These are phyloP conservation scores for Zea luxurians DNA, from an alignment of 176 grass and related monocot genomes.

Conservation along the genomic window DNA sequence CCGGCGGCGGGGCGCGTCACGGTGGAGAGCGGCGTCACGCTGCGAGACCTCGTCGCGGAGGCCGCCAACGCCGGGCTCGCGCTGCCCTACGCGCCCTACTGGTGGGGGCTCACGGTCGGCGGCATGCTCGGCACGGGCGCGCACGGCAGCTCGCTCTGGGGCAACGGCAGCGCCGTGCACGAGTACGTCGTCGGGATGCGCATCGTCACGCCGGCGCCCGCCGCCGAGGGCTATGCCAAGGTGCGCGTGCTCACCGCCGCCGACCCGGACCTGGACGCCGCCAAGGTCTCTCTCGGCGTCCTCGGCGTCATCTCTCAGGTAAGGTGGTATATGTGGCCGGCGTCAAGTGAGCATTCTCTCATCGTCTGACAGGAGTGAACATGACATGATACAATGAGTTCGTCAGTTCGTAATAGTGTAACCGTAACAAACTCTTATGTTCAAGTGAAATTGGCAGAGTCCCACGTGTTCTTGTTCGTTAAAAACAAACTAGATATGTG, in stretches of 20 bases:
- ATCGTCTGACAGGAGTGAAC: too few species aligned
- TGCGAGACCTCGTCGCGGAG: constrained; percentile 46
- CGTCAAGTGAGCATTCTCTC: too few species aligned
- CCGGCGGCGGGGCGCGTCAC: constrained; percentile 13
- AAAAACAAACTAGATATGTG: too few species aligned
- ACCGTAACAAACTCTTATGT: too few species aligned
- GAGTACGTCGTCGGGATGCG: constrained; percentile 77
- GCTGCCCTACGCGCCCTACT: constrained; percentile 71
- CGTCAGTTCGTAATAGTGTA: too few species aligned
- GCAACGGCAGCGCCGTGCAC: constrained; percentile 75
- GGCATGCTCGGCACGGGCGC: constrained; percentile 71
- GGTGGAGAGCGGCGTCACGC: constrained; percentile 59
- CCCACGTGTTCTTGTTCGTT: too few species aligned
- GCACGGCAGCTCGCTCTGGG: constrained; percentile 79
- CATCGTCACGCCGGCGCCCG: constrained; percentile 60
- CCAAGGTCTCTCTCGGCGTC: constrained; percentile 84
- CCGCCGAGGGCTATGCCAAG: constrained; percentile 48
- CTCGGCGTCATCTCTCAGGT: constrained; percentile 84
- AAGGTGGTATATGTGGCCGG: too few species aligned
- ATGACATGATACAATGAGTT: too few species aligned
- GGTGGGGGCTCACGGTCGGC: constrained; percentile 72
- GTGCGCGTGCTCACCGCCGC: constrained; percentile 40
- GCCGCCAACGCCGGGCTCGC: constrained; percentile 46
- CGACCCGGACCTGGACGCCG: constrained; percentile 60
- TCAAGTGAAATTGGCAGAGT: too few species aligned